Evolutionary conservation across 2,329 filamentous ascomycete species (phyloP), one percentile per base, ranked within the genome.

Genomic region (Epichloe sylvatica): DNA sequence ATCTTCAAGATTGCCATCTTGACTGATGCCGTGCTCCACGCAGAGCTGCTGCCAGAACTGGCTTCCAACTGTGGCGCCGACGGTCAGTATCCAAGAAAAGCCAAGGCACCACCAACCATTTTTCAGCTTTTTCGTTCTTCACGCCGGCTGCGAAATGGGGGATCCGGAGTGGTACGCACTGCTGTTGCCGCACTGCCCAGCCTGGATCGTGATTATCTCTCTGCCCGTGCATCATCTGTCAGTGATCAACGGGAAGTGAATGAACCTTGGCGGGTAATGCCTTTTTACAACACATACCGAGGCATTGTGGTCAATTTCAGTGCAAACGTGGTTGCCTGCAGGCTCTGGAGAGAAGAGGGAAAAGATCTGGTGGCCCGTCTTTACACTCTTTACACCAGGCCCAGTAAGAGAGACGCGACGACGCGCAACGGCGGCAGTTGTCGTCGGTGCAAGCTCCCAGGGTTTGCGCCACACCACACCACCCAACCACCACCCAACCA

Each of bases 41-140:
- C 92, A 98, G 53, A 97, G 80, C 70, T 97, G 92, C 68, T 97
- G 91, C 92, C 92, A 98, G 71, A 98, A 98, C 65, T 97, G 88
- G 62, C 87, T 91, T 52, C 92, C 92, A 67, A 97, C 89, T 95
- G 30, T 2, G 44, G 15, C 15, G 13, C 15, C 25, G 11, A 40
- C 8, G 9, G 19, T 40, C 23, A 59, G 53, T 42, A 25, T 38
- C 21, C 2, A 19, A 25, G 23, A 43, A 36, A 49, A 30, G 30
- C 30, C 30, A 4, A 9, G 8, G 33, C 34, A 43, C 33, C 38
- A 43, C 23, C 47, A 25, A 33, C 13, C 40, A 19, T 19, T 19
- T 19, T 19, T 19, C 17, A 40, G 15, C 38, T 8, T 21, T n/a
- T 21, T 9, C 40, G 15, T 25, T 11, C 6, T 11, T 30, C 23